Conservation (phyloP, 2,329 filamentous ascomycete species). For the Scedosporium minutisporum region DNA sequence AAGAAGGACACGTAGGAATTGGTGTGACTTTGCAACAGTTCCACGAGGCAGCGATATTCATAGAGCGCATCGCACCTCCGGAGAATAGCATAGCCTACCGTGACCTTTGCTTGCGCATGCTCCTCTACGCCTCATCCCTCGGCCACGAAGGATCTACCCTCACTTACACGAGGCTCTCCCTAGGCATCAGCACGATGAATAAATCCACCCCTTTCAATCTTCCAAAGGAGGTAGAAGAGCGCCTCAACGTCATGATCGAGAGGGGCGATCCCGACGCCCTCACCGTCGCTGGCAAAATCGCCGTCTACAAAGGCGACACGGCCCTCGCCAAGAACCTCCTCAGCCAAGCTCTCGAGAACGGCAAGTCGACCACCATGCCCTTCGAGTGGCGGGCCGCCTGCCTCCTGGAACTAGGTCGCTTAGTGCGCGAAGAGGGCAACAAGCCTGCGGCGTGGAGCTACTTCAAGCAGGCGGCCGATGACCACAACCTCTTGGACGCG, state of each 20-base stretch:
- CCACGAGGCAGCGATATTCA: slow-evolving; percentile 6
- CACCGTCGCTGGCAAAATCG: slow-evolving; percentile 17
- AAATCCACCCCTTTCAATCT: slow-evolving; percentile 7
- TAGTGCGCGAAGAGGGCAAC: background rate
- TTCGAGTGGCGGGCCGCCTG: background rate
- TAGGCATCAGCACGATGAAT: background rate
- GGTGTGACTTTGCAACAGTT: background rate
- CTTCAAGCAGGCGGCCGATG: background rate
- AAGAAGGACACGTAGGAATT: background rate
- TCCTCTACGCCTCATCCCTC: slow-evolving; percentile 21
- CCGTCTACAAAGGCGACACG: background rate
- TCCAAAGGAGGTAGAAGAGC: slow-evolving; percentile 16
- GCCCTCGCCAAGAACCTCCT: slow-evolving; percentile 7
- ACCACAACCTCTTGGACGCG: background rate
- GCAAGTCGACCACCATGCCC: background rate
- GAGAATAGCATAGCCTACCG: slow-evolving; percentile 5
- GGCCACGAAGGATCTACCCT: slow-evolving; percentile 22
- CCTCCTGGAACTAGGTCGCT: background rate
- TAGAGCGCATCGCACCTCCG: background rate
- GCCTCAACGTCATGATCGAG: slow-evolving; percentile 21
- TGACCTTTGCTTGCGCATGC: slow-evolving; percentile 16
- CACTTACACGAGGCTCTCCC: slow-evolving; percentile 3
- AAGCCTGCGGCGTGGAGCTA: background rate
- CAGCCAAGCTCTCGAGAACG: background rate
- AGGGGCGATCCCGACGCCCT: slow-evolving; percentile 22